Evolutionary conservation across 1,284 basidiomycete genomes (phyloP).

Genomic region (Leccinum fallax): DNA sequence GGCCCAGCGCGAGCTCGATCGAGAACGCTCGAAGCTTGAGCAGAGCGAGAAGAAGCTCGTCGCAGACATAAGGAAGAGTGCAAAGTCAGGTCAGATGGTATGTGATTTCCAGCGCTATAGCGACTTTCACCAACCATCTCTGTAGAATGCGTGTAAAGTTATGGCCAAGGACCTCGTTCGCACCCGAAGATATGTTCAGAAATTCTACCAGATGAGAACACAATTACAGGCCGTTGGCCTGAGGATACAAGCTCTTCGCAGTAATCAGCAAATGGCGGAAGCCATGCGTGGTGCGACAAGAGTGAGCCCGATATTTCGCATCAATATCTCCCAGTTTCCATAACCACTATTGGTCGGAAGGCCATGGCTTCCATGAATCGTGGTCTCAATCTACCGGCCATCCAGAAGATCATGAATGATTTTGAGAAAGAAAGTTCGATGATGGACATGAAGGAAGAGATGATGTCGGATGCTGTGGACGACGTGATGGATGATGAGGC

Average conservation of each 20-base stretch:
- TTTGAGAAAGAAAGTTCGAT: conserved; percentile 96
- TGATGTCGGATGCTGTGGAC: conserved; percentile 99
- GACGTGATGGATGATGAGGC: conserved; percentile 96
- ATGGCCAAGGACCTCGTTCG: conserved; percentile 99
- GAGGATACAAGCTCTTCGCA: conserved; percentile 94
- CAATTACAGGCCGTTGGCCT: conserved; percentile 96
- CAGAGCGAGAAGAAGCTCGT: conserved; percentile 94
- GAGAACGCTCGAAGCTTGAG: conserved; percentile 93
- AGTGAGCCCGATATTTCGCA: conserved; percentile 49
- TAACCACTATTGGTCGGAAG: conserved; percentile 43
- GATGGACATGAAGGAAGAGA: conserved; percentile 99
- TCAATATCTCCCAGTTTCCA: conserved; percentile 2
- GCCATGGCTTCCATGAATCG: conserved; percentile 99
- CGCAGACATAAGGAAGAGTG: conserved; percentile 94
- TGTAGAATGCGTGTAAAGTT: conserved; percentile 95
- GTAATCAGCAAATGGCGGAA: conserved; percentile 99
- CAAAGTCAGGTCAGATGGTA: conserved; percentile 95
- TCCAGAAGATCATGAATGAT: conserved; percentile 96
- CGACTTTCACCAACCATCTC: conserved; percentile 17
- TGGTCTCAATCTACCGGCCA: conserved; percentile 91
- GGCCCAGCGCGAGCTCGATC: conserved; percentile 95
- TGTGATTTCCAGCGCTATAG: conserved; percentile 24
- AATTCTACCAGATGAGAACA: conserved; percentile 99
- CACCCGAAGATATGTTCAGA: conserved; percentile 93
- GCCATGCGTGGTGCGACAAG: conserved; percentile 98